phyloP scores from a whole-genome alignment of 192 early-diverging fungal species.

The Rhizophagus sp. region DNA sequence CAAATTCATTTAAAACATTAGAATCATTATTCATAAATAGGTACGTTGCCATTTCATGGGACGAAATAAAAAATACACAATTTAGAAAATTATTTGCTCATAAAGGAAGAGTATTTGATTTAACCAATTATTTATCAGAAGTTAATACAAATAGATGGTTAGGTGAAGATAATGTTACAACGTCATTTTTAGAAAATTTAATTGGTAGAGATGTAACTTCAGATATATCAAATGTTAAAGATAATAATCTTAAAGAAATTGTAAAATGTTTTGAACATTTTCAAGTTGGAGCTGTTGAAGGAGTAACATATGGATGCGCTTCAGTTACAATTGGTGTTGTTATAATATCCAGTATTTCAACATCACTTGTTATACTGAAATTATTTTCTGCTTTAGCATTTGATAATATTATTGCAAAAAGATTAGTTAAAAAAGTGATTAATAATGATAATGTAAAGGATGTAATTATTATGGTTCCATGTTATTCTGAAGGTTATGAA shows the following conservation, averaged over 20 bases:
- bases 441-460: background rate
- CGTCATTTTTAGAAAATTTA: background rate
- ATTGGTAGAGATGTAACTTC: slow-evolving; percentile 5
- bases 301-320: background rate
- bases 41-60: background rate
- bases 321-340: background rate
- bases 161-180: background rate
- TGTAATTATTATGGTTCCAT: slow-evolving; percentile 71
- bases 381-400: background rate
- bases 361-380: background rate
- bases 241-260: background rate
- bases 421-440: background rate
- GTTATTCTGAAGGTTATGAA: slow-evolving; percentile 77
- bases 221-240: background rate
- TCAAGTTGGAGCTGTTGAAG: slow-evolving; percentile 11
- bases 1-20: background rate
- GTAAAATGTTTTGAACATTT: slow-evolving; percentile 16
- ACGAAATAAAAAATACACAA: background rate
- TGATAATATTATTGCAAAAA: background rate
- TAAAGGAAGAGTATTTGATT: slow-evolving; percentile 38
- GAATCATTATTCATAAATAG: background rate
- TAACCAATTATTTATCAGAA: slow-evolving; percentile 37
- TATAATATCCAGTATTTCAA: background rate
- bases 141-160: slow-evolving; percentile 15
- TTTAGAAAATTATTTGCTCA: background rate